Conservation (phyloP, 2,329 filamentous ascomycete genomes). For the Neopestalotiopsis sp. region DNA sequence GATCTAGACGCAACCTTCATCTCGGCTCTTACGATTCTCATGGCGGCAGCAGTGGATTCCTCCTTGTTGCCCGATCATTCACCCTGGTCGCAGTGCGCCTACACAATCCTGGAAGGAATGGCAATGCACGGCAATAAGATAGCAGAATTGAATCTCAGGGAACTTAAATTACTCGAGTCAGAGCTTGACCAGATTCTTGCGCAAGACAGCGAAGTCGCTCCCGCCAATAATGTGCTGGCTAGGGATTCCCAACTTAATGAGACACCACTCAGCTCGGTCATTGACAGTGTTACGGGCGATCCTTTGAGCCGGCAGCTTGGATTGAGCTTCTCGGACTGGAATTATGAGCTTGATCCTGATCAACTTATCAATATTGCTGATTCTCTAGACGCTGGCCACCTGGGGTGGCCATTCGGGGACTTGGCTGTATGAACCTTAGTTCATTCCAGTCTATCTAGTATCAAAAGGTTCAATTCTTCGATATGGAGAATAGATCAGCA, state of each 20-base stretch:
- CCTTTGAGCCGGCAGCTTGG: neutral
- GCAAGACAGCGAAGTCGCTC: neutral
- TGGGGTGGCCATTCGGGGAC: neutral
- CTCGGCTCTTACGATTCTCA: neutral
- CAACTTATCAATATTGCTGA: neutral
- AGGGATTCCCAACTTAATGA: neutral
- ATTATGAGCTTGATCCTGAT: neutral
- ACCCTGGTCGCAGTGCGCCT: neutral
- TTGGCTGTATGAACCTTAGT: neutral
- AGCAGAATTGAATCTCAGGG: neutral
- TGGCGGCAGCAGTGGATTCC: neutral
- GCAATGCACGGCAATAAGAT: neutral
- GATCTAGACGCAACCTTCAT: neutral
- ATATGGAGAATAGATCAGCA: neutral
- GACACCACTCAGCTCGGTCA: neutral
- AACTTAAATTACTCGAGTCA: neutral
- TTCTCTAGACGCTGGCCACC: neutral
- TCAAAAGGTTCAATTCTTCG: neutral
- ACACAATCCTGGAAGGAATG: neutral
- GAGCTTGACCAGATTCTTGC: neutral
- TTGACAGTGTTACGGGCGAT: neutral
- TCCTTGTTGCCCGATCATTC: neutral
- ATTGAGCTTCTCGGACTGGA: neutral
- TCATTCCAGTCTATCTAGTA: neutral
- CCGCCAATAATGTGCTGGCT: neutral